Evolutionary conservation across 805 yeast species (phyloP), one percentile per base, ranked within the genome.

Genomic region (Barnettozyma botsteinii): DNA sequence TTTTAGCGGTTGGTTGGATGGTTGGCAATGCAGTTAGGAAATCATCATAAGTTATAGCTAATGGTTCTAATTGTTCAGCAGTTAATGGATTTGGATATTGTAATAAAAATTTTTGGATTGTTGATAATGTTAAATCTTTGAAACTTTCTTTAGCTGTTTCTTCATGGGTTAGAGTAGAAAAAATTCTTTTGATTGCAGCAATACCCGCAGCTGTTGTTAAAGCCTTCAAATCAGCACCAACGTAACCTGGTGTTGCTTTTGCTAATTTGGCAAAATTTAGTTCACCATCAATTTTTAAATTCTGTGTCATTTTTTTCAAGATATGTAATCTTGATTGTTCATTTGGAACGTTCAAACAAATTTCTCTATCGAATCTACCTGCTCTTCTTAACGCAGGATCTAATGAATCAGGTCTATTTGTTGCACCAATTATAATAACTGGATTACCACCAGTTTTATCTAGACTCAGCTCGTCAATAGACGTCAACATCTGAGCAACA

Each of bases 381-480:
- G 97, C 98, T 55, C 98, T 77, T 62, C 98, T 75, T 48, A 93
- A 70, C 0, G 98, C 98, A 2, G 96, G 79, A 60, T 93, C 98
- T 28, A 93, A 68, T 0, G 97, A 80, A 59, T 93, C 98, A 0
- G 98, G 98, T 48, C 98, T 73, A 57, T 93, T 93, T 0, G 98
- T 93, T 1, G 98, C 98, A 25, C 98, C 98, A 20, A 93, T 79
- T 0, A 93, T 82, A 47, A 93, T 82, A 1, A 93, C 96, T 0
- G 98, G 97, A 47, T 84, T 85, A 2, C 96, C 96, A 37, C 74
- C 84, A 0, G 97, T 91, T 48, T 89, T 88, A 31, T 83, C 95
- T 45, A 91, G 64, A 2, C 95, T 73, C 29, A 93, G 64, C 55
- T 88, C 96, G 62, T 93, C 98, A 85, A 93, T 89, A 22, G 95